phyloP scores from a whole-genome alignment of 805 yeast species.

The Candida methanosorbosa region DNA sequence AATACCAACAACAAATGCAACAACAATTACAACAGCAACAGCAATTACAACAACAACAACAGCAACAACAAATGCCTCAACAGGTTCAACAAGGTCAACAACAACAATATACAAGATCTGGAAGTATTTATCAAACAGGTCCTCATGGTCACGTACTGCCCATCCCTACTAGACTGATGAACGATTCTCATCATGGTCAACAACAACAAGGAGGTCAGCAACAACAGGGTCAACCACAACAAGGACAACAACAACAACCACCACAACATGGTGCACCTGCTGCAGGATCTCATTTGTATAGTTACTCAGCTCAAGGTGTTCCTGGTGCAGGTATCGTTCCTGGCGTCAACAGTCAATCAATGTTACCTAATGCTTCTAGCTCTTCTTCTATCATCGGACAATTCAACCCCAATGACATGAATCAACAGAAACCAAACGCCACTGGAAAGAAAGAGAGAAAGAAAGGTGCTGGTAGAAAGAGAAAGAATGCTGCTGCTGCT shows the following conservation, averaged over 20 bases:
- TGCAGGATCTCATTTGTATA: background rate
- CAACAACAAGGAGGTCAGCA: background rate
- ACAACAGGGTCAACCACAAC: background rate
- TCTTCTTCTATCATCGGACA: too few species aligned
- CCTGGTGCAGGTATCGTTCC: background rate
- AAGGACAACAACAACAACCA: background rate
- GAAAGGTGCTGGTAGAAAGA: constrained; percentile 1
- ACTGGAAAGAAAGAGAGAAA: background rate
- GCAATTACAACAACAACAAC: constrained; percentile 1
- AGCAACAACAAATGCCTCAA: constrained; percentile 4
- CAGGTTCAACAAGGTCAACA: constrained; percentile 5
- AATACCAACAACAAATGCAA: background rate
- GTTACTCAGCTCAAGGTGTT: background rate
- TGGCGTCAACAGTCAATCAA: too few species aligned
- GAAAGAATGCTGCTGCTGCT: background rate
- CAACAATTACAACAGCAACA: constrained; percentile 1
- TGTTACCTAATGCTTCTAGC: too few species aligned
- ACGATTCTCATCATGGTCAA: constrained; percentile 2
- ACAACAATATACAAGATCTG: constrained; percentile 9
- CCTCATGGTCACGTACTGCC: constrained; percentile 11
- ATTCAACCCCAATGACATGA: background rate
- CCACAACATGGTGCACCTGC: background rate
- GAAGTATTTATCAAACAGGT: constrained; percentile 12
- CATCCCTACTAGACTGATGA: constrained; percentile 11
- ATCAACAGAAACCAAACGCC: constrained; percentile 5